phyloP scores from a whole-genome alignment of 2,329 filamentous ascomycete species.

The Aspergillus felis region DNA sequence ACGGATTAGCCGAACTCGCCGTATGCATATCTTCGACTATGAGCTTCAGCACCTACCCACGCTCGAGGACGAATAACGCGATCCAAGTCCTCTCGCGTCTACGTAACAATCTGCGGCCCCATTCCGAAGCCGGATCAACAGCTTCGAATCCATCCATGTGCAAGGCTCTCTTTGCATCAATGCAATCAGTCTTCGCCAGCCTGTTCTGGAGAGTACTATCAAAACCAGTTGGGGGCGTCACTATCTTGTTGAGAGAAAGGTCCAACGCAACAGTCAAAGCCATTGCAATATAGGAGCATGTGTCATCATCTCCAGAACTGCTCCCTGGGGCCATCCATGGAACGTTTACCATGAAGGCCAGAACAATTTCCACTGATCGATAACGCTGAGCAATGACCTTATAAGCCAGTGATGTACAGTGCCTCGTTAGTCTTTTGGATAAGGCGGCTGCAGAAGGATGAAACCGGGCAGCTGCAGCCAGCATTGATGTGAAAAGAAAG shows the following conservation, averaged over 20 bases:
- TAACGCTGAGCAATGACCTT: slow-evolving; percentile 59
- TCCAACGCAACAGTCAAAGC: slow-evolving; percentile 67
- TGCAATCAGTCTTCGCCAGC: slow-evolving; percentile 63
- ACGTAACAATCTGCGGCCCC: slow-evolving; percentile 59
- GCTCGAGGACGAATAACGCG: slow-evolving; percentile 67
- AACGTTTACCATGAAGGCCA: slow-evolving; percentile 72
- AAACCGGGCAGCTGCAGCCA: slow-evolving; percentile 66
- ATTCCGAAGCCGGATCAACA: slow-evolving; percentile 57
- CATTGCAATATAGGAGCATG: slow-evolving; percentile 66
- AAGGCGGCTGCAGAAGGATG: slow-evolving; percentile 60
- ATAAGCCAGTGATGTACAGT: slow-evolving; percentile 60
- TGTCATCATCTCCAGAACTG: slow-evolving; percentile 59
- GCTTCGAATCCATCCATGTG: slow-evolving; percentile 65
- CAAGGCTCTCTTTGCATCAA: slow-evolving; percentile 63
- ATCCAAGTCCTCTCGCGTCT: slow-evolving; percentile 68
- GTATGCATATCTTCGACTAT: neutral
- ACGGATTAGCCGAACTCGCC: neutral
- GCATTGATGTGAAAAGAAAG: slow-evolving; percentile 68
- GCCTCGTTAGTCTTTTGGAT: slow-evolving; percentile 62
- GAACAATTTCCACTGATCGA: slow-evolving; percentile 68
- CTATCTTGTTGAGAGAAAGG: slow-evolving; percentile 65
- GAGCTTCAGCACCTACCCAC: slow-evolving; percentile 47
- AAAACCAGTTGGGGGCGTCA: slow-evolving; percentile 53
- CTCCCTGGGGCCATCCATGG: slow-evolving; percentile 63
- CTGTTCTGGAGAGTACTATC: slow-evolving; percentile 43